Evolutionary conservation across 129 eudicot species (phyloP).

Genomic region (Flaveria ramosissima): DNA sequence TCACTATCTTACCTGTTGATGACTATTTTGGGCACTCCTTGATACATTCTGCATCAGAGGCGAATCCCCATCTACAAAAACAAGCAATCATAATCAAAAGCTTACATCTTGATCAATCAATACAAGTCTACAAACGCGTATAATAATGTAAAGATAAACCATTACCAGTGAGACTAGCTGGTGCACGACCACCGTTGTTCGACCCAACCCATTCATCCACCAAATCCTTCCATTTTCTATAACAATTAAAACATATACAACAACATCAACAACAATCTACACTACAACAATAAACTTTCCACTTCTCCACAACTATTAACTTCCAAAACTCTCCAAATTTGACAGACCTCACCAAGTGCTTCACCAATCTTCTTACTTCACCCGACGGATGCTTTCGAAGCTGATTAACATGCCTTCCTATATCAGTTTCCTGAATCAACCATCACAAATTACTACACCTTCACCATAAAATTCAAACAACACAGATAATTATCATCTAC

Average conservation of each 20-base stretch:
- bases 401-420: constrained; percentile 84
- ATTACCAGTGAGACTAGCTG: constrained; percentile 59
- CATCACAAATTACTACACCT: not conserved
- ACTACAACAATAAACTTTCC: not conserved
- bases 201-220: constrained; percentile 96
- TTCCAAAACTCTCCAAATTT: no score
- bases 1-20: constrained; percentile 57
- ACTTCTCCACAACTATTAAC: no score
- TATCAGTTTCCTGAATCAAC: constrained; percentile 73
- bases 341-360: constrained; percentile 75
- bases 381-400: constrained; percentile 78
- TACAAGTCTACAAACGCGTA: not conserved
- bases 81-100: constrained; percentile 20
- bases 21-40: constrained; percentile 55
- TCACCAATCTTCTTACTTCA: constrained; percentile 73
- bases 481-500: constrained; percentile 25
- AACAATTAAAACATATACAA: constrained; percentile 15
- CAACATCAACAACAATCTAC: not conserved
- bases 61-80: constrained; percentile 75
- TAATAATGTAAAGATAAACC: not conserved
- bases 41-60: constrained; percentile 54
- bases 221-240: constrained; percentile 89
- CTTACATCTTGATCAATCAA: not conserved
- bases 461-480: not conserved
- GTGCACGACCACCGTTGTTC: constrained; percentile 42